Evolutionary conservation across 345 rosid species (phyloP), one percentile per base, ranked within the genome.

Genomic region (Angophora floribunda): DNA sequence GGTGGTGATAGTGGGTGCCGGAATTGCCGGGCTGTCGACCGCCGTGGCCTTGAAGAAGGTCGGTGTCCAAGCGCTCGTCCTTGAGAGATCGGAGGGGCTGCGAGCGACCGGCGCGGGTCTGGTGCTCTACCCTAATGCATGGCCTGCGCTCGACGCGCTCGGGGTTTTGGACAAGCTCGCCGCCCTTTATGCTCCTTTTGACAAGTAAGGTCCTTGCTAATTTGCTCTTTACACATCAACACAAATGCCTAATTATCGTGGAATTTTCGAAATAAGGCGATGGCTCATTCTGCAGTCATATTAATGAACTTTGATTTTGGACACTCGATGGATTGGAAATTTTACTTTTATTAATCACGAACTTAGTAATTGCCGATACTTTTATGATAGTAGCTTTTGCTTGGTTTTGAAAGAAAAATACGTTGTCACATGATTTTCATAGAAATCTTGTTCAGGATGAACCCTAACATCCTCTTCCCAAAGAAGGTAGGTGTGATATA

Each of bases 121-220:
- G 12, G 87, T 45, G 9, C 91, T 94, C n/a, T 52, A 41, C 50
- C 91, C 93, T 7, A 92, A 92, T 67, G 94, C 91, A 11, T 92
- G 93, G 93, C 89, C 89, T 9, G 93, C 93, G 44, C 93, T 94
- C 45, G 93, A 93, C 45, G 92, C 87, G 24, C 93, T 94, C 45
- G 92, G 93, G 4, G 91, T 92, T 61, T 88, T 90, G 52, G 91
- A 91, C 79, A 92, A 89, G 86, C 92, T 94, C 45, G 59, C 63
- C 51, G 14, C 92, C 52, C 51, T 88, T 19, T 92, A 91, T 51
- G 86, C 45, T 13, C 86, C 91, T 16, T 3, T 21, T 5, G 51
- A 70, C 67, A 78, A 51, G 91, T 90, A 50, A 19, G 30, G 12
- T 15, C 36, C 67, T 61, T 28, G 67, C n/a, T 59, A 24, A 22